Base-by-base conservation (phyloP, 192 early-diverging fungal species). In the Backusella tuberculispora region DNA sequence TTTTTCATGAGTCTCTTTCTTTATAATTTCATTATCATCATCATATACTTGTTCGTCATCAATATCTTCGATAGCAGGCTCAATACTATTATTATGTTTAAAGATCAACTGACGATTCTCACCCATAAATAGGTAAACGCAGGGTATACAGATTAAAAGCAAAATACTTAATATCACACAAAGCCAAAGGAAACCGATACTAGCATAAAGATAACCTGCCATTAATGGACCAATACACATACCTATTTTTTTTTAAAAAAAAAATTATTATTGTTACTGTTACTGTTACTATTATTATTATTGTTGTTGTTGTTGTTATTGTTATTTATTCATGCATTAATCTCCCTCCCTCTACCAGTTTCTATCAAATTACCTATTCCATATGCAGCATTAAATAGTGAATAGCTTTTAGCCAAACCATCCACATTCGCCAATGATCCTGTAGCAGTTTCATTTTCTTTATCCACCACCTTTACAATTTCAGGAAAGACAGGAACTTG, bases 311-410 rank as follows among this genome's bases (percentile, higher is more conserved):
- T 38, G 53, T 56, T 21, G 26, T 40, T 9, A 70, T 24, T 9
- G 26, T 9, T n/a, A 2, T 24, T 40, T 17, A 70, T 6, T 5
- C 4, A 47, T 15, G 41, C 26, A 6, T 47, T 29, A 19, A 8
- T 53, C 15, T 53, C 8, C 9, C n/a, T 53, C 48, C 1, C 17
- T 53, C 19, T 21, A n/a, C n/a, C 19, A 19, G 6, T 50, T 9
- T 5, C 17, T 53, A 17, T 24, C 13, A 15, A 24, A 10, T 64
- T 80, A 71, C 80, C 80, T 40, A 71, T 71, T n/a, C 72, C 75
- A 67, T 80, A 86, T 13, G 76, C 78, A 41, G 81, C 80, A 76
- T 86, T 86, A 68, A 84, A 83, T 21, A 83, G 34, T 10, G 81
- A 80, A 75, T 81, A 83, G 6, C 80, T 79, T 14, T 77, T 68